Evolutionary conservation across 1,284 basidiomycete genomes (phyloP).

Genomic region (Singerocomus inundabilis): DNA sequence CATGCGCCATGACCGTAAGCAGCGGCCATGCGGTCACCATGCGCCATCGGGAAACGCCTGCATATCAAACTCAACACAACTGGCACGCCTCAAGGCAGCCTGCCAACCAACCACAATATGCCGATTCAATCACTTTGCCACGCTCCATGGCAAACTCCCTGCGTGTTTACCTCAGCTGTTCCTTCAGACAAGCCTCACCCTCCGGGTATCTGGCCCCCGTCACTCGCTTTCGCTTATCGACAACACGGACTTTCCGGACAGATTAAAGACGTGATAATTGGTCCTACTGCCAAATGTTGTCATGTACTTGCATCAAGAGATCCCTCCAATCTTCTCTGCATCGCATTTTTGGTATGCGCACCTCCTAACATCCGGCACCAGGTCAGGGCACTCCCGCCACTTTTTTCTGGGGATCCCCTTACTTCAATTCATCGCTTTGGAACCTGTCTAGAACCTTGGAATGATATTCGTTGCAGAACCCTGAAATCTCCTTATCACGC

Average conservation of each 20-base stretch:
- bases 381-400: conserved; percentile 10
- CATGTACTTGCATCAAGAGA: conserved; percentile 7
- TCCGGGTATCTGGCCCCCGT: conserved; percentile 5
- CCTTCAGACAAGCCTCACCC: conserved; percentile 8
- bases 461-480: conserved; percentile 18
- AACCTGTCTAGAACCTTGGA: conserved; percentile 23
- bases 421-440: conserved; percentile 30
- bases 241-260: conserved; percentile 29
- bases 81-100: conserved; percentile 32
- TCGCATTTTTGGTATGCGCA: conserved; percentile 20
- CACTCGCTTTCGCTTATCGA: conserved; percentile 15
- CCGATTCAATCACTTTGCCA: conserved; percentile 22
- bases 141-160: conserved; percentile 13
- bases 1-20: conserved; percentile 20
- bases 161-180: conserved; percentile 32
- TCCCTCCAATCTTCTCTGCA: conserved; percentile 16
- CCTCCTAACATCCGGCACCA: conserved; percentile 18
- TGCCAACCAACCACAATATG: conserved; percentile 14
- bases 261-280: conserved; percentile 33
- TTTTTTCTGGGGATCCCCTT: conserved; percentile 36
- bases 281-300: conserved; percentile 8
- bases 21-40: conserved; percentile 31
- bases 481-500: conserved; percentile 20
- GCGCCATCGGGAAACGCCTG: conserved; percentile 23
- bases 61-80: conserved; percentile 23